phyloP scores from a whole-genome alignment of 2,329 filamentous ascomycete genomes.

The Alternaria longipes region DNA sequence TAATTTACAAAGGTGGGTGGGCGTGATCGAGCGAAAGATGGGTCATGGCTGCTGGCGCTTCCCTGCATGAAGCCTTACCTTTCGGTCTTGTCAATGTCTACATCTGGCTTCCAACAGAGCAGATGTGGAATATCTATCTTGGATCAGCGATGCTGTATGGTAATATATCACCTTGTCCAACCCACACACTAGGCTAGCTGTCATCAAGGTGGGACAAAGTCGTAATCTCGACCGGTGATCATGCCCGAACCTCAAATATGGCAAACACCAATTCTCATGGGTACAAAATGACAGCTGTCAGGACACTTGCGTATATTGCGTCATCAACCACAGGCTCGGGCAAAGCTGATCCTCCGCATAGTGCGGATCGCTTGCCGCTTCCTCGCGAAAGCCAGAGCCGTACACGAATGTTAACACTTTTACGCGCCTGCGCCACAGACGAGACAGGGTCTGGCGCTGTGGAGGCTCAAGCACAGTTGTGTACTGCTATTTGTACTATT shows the following conservation, averaged over 20 bases:
- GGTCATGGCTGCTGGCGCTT: slow-evolving; percentile 25
- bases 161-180: slow-evolving; percentile 3
- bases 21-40: slow-evolving; percentile 37
- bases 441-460: slow-evolving; percentile 22
- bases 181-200: not conserved
- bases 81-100: slow-evolving; percentile 12
- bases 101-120: slow-evolving; percentile 17
- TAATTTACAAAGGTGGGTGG: slow-evolving; percentile 35
- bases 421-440: slow-evolving; percentile 29
- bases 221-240: not conserved
- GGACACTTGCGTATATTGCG: slow-evolving; percentile 33
- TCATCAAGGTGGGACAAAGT: not conserved
- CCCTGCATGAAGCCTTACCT: slow-evolving; percentile 31
- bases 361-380: slow-evolving; percentile 45
- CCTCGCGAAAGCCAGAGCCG: slow-evolving; percentile 42
- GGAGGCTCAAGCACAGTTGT: slow-evolving; percentile 20
- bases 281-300: slow-evolving; percentile 13
- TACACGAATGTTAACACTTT: slow-evolving; percentile 28
- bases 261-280: slow-evolving; percentile 18
- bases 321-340: slow-evolving; percentile 37
- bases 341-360: slow-evolving; percentile 39
- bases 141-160: not conserved
- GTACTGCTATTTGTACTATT: slow-evolving; percentile 12
- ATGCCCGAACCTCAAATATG: slow-evolving; percentile 8
- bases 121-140: slow-evolving; percentile 4